A percentile compares a stretch with the other conserved stretches of the same genome.
Conservation (phyloP, 176 grass and related monocot genomes). For the Chrysopogon serrulatus region DNA sequence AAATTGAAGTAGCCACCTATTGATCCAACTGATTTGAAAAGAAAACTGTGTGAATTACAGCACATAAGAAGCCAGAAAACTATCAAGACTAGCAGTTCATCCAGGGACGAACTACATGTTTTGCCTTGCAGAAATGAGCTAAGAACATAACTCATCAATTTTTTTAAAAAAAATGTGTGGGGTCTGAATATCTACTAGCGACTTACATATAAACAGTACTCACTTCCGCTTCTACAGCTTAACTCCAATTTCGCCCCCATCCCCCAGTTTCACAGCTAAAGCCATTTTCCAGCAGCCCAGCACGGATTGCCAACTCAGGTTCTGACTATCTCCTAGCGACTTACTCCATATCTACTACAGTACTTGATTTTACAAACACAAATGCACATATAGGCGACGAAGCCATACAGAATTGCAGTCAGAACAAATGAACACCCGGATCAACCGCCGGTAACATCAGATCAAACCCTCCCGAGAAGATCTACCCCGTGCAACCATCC, state of each 20-base stretch:
- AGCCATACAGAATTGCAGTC: neutral
- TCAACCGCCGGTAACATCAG: neutral
- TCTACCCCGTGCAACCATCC: neutral
- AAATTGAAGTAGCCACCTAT: neutral
- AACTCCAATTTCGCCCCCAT: neutral
- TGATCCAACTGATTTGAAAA: neutral
- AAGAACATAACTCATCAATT: neutral
- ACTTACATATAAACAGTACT: too few species aligned
- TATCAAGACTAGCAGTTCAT: neutral
- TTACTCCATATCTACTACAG: neutral
- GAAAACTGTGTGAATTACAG: neutral
- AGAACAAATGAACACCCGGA: neutral
- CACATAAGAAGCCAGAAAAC: neutral
- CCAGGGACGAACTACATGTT: neutral
- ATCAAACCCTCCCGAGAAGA: neutral
- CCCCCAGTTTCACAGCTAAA: neutral
- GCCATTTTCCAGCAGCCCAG: neutral
- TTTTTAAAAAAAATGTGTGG: neutral
- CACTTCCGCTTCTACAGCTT: too few species aligned
- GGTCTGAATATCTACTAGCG: neutral
- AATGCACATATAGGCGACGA: neutral
- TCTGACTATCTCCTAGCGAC: neutral
- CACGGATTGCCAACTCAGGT: neutral
- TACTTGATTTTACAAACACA: neutral
- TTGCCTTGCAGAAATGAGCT: neutral